Base-by-base conservation (phyloP, 345 rosid species). In the Populus tremula region DNA sequence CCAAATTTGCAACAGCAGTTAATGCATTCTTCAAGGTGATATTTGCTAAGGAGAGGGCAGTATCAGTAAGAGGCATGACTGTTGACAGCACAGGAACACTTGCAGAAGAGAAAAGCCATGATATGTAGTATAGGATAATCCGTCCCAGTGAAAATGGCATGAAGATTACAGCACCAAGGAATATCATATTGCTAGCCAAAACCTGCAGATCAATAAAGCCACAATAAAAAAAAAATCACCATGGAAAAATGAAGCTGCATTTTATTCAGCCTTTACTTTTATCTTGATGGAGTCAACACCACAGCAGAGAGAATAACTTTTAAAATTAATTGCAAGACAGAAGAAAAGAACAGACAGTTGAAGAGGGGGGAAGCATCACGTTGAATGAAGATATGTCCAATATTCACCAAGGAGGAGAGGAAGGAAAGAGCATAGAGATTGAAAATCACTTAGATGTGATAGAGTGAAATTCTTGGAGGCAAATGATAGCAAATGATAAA, bases 181-280 rank as follows among this genome's bases (percentile, higher is more conserved):
- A 96, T 85, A 96, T 96, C 95, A 94, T 92, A 81, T 94, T 96
- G 91, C 99, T 96, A 0, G 97, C 97, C 43, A 96, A 86, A 82
- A 96, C 99, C 99, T 96, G 96, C 79, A 86, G 73, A 75, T 47
- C 25, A 81, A 78, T 61, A 76, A 76, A 81, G 80, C 49, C 33
- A 39, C 39, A 43, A 41, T 16, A 47, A 35, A 76, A 69, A 50
- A 10, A 69, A 50, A 10, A 2, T 39, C 27, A 25, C 25, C 2
- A 75, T 20, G 47, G 36, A 38, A 35, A 62, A 35, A 35, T 23
- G 27, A 56, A 35, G 67, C 45, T 67, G 33, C 36, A 39, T 23
- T 71, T 23, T 27, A 61, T 41, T 67, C 8, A 33, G 8, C 31
- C 41, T 5, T 17, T 61, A 8, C 76, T 65, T 61, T 53, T 69